Base-by-base conservation (phyloP, 768 basidiomycete genomes). In the Trametes coccinea region DNA sequence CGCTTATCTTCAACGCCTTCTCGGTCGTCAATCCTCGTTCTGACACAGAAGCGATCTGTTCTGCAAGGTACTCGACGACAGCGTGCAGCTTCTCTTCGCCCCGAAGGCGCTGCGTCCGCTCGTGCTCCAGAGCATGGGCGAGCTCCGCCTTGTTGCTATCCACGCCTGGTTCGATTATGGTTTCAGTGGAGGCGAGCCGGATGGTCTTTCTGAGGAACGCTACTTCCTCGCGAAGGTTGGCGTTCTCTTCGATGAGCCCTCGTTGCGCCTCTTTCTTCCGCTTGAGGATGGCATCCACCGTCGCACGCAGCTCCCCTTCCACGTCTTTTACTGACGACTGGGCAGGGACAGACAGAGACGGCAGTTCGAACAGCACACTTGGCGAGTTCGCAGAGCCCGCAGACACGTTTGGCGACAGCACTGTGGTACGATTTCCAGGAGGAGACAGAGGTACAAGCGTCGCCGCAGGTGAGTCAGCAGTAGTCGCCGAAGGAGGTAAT, bases 31-130 rank as follows among this genome's bases (percentile, higher is more conserved):
- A 10, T 30, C 45, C 59, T 39, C 53, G 61, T 41, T 34, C 58
- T 16, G 31, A 51, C 16, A 46, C 53, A 58, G 17, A 41, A 13
- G 61, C 62, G 50, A 55, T 50, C 31, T 63, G 61, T 50, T 63
- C 61, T 11, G 46, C 56, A 52, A 60, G 51, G 62, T 61, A 59
- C n/a, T 53, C 58, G 46, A 49, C 58, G n/a, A 48, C 55, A 8
- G 56, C 60, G 16, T n/a, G 29, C 22, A 46, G 17, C 46, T 45
- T 57, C 48, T 57, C 59, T 52, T 61, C 55, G 8, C 59, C 52
- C 14, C 56, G 60, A 31, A 49, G 39, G 33, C 60, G 59, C 9
- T 34, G 48, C 17, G 50, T 37, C 31, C 59, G 60, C 17, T 61
- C 59, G 4, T 46, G 53, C 45, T 54, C 54, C 39, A 63, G 54